Conservation (phyloP, 148 eudicot species). For the Pouteria glomerata region DNA sequence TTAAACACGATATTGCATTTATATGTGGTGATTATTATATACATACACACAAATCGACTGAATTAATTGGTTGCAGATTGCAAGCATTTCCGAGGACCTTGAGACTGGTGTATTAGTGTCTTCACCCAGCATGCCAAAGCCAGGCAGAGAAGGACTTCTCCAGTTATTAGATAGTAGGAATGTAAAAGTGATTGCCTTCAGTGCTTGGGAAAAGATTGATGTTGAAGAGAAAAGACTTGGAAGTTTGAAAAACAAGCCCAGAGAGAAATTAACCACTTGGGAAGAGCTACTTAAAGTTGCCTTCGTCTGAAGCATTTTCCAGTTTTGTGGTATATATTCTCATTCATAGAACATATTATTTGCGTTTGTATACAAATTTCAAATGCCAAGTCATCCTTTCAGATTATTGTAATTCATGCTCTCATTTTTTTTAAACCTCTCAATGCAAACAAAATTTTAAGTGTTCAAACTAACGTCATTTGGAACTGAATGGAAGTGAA, state of each 20-base stretch:
- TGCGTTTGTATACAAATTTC: not conserved
- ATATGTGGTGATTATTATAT: not conserved
- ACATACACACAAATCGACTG: conserved; percentile 1
- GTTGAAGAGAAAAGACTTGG: conserved; percentile 69
- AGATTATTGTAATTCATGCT: conserved; percentile 1
- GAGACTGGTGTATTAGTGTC: conserved; percentile 40
- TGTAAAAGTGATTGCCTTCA: conserved; percentile 52
- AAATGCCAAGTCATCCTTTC: no score
- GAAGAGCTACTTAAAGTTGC: conserved; percentile 68
- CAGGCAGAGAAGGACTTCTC: conserved; percentile 81
- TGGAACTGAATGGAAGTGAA: no score
- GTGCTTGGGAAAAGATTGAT: conserved; percentile 80
- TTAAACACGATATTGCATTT: not conserved
- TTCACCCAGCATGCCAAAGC: conserved; percentile 40
- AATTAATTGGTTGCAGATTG: conserved; percentile 36
- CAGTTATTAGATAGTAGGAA: conserved; percentile 52
- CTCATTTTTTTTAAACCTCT: no score
- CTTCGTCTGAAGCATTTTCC: conserved; percentile 15
- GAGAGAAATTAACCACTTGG: conserved; percentile 71
- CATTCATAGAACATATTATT: not conserved
- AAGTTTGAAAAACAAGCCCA: conserved; percentile 57
- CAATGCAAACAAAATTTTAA: no score
- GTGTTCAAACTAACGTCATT: no score
- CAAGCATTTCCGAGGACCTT: conserved; percentile 67
- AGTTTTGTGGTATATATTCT: not conserved